phyloP scores from a whole-genome alignment of 192 early-diverging fungal species.

The Lobulomyces angularis region DNA sequence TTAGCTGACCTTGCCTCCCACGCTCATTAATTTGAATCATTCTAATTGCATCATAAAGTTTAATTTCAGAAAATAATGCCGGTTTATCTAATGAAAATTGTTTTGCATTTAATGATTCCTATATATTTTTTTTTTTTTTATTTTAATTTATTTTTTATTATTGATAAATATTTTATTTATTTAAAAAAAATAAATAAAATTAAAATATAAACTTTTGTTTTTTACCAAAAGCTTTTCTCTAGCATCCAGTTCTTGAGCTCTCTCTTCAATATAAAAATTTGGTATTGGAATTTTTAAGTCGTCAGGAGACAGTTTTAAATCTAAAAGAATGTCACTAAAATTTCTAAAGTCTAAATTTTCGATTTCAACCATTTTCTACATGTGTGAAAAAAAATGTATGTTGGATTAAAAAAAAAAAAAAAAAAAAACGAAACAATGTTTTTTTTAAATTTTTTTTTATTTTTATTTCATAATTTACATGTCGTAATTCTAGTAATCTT shows the following conservation, averaged over 20 bases:
- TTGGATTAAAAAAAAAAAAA: constrained; percentile 6
- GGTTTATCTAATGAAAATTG: constrained; percentile 20
- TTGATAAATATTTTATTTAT: no score
- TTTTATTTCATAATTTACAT: no score
- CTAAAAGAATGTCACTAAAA: constrained; percentile 35
- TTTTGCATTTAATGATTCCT: constrained; percentile 37
- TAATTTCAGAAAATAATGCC: constrained; percentile 33
- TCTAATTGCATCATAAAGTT: constrained; percentile 29
- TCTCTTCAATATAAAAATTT: constrained; percentile 36
- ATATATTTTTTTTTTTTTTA: no score
- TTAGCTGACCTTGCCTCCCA: constrained; percentile 36
- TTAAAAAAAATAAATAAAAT: no score
- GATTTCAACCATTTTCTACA: constrained; percentile 45
- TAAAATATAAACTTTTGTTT: no score
- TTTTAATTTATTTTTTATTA: no score
- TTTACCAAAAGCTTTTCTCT: constrained; percentile 19
- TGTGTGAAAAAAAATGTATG: background rate
- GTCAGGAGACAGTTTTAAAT: constrained; percentile 45
- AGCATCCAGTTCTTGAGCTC: constrained; percentile 15
- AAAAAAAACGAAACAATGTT: constrained; percentile 1
- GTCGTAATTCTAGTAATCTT: constrained; percentile 41
- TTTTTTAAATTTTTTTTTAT: no score
- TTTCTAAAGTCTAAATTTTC: constrained; percentile 37
- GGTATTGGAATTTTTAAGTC: constrained; percentile 36
- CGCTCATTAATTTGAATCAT: constrained; percentile 47